phyloP scores from a whole-genome alignment of 805 yeast genomes.

The Kazachstania taianensis region DNA sequence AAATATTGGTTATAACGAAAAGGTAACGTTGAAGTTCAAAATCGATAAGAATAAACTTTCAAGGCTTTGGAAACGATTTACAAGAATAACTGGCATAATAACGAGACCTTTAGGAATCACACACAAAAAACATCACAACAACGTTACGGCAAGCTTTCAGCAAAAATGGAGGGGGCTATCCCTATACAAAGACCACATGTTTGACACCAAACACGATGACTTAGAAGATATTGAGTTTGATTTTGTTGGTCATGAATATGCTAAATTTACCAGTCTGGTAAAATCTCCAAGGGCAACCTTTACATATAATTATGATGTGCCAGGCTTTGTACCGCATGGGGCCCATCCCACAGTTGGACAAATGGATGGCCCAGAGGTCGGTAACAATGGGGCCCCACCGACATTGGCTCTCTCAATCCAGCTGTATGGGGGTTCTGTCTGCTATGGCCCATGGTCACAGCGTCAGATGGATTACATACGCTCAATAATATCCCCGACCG shows the following conservation, averaged over 20 bases:
- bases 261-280: conserved; percentile 59
- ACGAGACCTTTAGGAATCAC: conserved; percentile 6
- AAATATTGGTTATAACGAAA: conserved; percentile 52
- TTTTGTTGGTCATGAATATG: conserved; percentile 56
- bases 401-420: conserved; percentile 50
- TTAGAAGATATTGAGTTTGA: conserved; percentile 27
- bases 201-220: conserved; percentile 25
- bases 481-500: conserved; percentile 54
- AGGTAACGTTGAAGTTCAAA: conserved; percentile 17
- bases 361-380: conserved; percentile 43
- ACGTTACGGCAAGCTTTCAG: conserved; percentile 11
- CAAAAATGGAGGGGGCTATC: conserved; percentile 68
- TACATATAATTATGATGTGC: conserved; percentile 58
- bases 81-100: conserved; percentile 6
- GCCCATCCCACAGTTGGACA: conserved; percentile 24
- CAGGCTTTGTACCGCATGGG: conserved; percentile 49
- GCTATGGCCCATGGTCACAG: conserved; percentile 96
- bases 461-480: conserved; percentile 65
- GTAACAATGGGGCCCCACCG: conserved; percentile 51
- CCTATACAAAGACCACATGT: conserved; percentile 44
- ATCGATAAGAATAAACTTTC: conserved; percentile 13
- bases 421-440: conserved; percentile 51
- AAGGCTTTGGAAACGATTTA: conserved; percentile 18
- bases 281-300: conserved; percentile 49
- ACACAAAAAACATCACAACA: conserved; percentile 3